Base-by-base conservation (phyloP, 1,284 basidiomycete species). In the Pisolithus thermaeus region DNA sequence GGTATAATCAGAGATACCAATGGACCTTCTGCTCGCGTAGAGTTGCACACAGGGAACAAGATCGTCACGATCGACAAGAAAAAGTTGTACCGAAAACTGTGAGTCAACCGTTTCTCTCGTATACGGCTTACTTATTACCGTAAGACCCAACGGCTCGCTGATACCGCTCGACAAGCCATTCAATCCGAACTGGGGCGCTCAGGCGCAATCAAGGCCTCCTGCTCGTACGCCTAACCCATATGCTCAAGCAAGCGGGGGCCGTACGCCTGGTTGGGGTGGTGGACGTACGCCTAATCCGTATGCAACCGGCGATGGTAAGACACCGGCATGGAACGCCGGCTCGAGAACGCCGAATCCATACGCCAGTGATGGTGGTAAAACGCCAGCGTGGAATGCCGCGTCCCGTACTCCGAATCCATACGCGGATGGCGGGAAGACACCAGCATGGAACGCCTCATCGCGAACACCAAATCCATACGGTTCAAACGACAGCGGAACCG, bases 1-100 rank as follows among this genome's bases (percentile, higher is more conserved):
- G 97, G 97, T 7, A 84, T 87, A 11, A 90, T 99, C 76, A 98
- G 96, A 70, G 97, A 98, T 64, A 92, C 93, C 12, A 96, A 94
- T 52, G 96, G 94, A 12, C 78, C 80, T 44, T 76, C 87, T 56
- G 92, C 90, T 1, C 82, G 97, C 48, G 94, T 99, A 12, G 97
- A 99, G 70, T 74, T 99, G 22, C 82, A 90, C 56, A 92, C 93
- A 1, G 87, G 87, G 49, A 94, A 94, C 70, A 96, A 94, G 71
- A 79, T 94, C 23, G 84, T 98, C 56, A 88, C 88, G 8, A 84
- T 98, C 54, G 86, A 87, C 46, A 87, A 94, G 61, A 80, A 81
- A 32, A 90, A 87, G 65, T 71, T 98, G 28, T 81, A 83, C 58
- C 79, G 87, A 56, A 82, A 87, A 73, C 73, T 84, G 91, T 92